These are phyloP conservation scores for Spergularia marina DNA, from an alignment of 148 eudicot species.

Conservation along the genomic window DNA sequence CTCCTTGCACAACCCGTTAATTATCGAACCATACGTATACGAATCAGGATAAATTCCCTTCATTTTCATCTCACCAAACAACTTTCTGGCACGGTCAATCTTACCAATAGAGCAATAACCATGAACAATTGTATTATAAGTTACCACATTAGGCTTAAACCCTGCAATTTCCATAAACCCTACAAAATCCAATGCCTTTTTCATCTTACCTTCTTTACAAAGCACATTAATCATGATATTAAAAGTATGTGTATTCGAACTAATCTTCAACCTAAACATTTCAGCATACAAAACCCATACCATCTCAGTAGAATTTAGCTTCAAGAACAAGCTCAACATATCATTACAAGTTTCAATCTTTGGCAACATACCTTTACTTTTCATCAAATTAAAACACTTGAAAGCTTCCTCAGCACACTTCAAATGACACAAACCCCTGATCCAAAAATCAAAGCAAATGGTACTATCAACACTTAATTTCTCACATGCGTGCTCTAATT, in stretches of 20 bases:
- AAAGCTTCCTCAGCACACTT: conserved; percentile 49
- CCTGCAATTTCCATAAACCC: conserved; percentile 55
- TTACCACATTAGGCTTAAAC: conserved; percentile 58
- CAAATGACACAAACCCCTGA: conserved; percentile 51
- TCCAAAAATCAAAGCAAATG: conserved; percentile 43
- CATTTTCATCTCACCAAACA: conserved; percentile 49
- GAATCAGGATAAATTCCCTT: conserved; percentile 63
- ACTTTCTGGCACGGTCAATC: conserved; percentile 45
- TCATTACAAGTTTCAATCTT: conserved; percentile 57
- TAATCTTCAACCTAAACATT: conserved; percentile 61
- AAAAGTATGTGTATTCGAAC: conserved; percentile 52
- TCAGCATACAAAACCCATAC: conserved; percentile 72
- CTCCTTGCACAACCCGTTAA: conserved; percentile 55
- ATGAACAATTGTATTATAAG: conserved; percentile 58
- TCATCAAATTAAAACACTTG: conserved; percentile 53
- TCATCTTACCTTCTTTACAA: conserved; percentile 71
- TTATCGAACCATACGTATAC: conserved; percentile 50
- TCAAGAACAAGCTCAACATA: conserved; percentile 55
- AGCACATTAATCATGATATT: conserved; percentile 78
- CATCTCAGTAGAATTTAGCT: conserved; percentile 31
- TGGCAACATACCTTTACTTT: conserved; percentile 38
- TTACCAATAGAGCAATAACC: conserved; percentile 58
- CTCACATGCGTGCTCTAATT: conserved; percentile 36
- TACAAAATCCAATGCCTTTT: conserved; percentile 57
- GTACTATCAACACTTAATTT: conserved; percentile 32